Evolutionary conservation across 2,329 filamentous ascomycete species (phyloP).

Genomic region (Plectosphaerella plurivora): DNA sequence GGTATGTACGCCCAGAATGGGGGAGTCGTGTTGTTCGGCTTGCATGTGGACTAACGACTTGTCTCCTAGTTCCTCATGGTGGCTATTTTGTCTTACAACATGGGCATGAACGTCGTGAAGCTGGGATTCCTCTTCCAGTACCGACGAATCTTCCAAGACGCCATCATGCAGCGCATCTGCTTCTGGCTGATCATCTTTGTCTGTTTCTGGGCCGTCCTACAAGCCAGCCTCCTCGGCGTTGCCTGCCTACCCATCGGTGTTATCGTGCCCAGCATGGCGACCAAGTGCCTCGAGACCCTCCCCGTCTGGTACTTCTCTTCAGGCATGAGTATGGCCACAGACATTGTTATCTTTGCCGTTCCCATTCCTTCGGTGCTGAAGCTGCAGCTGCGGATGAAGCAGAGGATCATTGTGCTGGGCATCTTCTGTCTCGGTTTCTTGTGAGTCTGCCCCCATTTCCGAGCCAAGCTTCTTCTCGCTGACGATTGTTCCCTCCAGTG

Average conservation of each 20-base stretch:
- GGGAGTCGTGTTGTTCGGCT: too few relatives aligned
- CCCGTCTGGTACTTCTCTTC: slow-evolving; percentile 26
- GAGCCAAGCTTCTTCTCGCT: background rate
- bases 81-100: slow-evolving; percentile 22
- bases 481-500: slow-evolving; percentile 11
- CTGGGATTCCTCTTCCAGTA: slow-evolving; percentile 26
- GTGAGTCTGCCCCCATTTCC: slow-evolving; percentile 13
- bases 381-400: slow-evolving; percentile 17
- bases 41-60: background rate
- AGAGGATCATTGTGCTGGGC: slow-evolving; percentile 19
- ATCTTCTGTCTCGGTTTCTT: slow-evolving; percentile 19
- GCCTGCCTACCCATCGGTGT: slow-evolving; percentile 20
- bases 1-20: slow-evolving; percentile 12
- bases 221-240: slow-evolving; percentile 18
- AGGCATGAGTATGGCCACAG: slow-evolving; percentile 19
- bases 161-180: slow-evolving; percentile 16
- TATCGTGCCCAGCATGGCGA: slow-evolving; percentile 17
- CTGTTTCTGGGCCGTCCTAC: slow-evolving; percentile 18
- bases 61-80: slow-evolving; percentile 17
- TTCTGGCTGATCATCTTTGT: slow-evolving; percentile 20
- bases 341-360: slow-evolving; percentile 21
- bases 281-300: slow-evolving; percentile 20
- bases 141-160: slow-evolving; percentile 22
- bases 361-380: slow-evolving; percentile 19
- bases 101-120: slow-evolving; percentile 25